Percentiles rank a stretch among this genome's conserved stretches.
Conservation (phyloP, 352 stramenopile genomes). For the Lagenidium sp. region DNA sequence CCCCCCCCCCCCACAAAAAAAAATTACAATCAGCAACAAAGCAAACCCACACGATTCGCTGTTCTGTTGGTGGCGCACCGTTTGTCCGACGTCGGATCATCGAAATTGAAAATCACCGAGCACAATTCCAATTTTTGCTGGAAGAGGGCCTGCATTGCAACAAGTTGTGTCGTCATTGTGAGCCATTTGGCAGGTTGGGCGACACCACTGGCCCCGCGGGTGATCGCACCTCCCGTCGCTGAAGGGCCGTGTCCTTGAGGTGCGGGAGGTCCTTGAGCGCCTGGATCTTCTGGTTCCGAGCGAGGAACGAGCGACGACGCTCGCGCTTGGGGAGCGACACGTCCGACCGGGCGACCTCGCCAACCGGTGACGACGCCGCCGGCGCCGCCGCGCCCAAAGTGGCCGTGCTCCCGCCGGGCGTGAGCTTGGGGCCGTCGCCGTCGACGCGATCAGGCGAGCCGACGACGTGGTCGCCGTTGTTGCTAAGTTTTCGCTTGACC, state of each 20-base stretch:
- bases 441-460: slow-evolving; percentile 53
- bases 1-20: neutral
- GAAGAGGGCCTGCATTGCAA: slow-evolving; percentile 85
- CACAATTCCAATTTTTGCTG: slow-evolving; percentile 95
- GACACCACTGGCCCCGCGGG: too few species aligned
- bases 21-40: neutral
- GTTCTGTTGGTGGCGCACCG: slow-evolving; percentile 25
- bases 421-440: slow-evolving; percentile 35
- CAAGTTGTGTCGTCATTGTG: neutral
- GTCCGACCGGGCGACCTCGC: slow-evolving; percentile 70
- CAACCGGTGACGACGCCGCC: slow-evolving; percentile 35
- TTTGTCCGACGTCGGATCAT: slow-evolving; percentile 93
- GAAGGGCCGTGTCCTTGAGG: slow-evolving; percentile 78
- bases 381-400: neutral
- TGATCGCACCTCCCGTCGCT: slow-evolving; percentile 53
- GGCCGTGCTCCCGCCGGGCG: neutral
- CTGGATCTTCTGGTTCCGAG: slow-evolving; percentile 82
- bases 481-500: slow-evolving; percentile 84
- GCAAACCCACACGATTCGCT: neutral
- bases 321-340: slow-evolving; percentile 78
- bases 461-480: slow-evolving; percentile 60
- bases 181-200: too few species aligned
- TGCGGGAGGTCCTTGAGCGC: slow-evolving; percentile 79
- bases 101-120: slow-evolving; percentile 96
- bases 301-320: slow-evolving; percentile 71